phyloP scores from a whole-genome alignment of 768 basidiomycete species.

The Suillus paluster region DNA sequence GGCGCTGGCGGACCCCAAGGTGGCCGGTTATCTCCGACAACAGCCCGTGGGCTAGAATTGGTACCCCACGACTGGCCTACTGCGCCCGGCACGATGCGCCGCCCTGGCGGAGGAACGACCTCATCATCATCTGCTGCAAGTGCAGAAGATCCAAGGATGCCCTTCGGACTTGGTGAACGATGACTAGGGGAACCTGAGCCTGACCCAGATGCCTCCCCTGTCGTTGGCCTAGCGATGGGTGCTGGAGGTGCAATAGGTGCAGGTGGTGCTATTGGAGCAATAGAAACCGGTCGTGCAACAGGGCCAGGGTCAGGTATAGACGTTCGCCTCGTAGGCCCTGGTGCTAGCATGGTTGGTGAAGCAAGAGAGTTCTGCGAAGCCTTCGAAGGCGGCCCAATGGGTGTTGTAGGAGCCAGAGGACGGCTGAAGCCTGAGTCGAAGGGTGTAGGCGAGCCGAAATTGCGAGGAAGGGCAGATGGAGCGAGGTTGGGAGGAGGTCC shows the following conservation, averaged over 20 bases:
- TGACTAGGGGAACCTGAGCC: conserved; percentile 63
- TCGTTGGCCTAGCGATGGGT: conserved; percentile 59
- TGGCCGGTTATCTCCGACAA: conserved; percentile 42
- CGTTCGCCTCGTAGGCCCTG: conserved; percentile 52
- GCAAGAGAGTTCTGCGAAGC: conserved; percentile 37
- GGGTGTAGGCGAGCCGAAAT: conserved; percentile 52
- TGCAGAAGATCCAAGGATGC: conserved; percentile 76
- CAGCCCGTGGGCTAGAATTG: conserved; percentile 49
- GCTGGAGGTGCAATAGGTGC: conserved; percentile 70
- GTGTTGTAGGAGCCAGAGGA: conserved; percentile 45
- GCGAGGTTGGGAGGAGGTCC: conserved; percentile 51
- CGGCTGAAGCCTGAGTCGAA: conserved; percentile 58
- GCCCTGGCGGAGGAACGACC: conserved; percentile 58
- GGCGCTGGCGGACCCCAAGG: conserved; percentile 51
- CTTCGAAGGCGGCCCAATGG: conserved; percentile 61
- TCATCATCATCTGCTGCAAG: conserved; percentile 82
- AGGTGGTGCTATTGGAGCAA: conserved; percentile 61
- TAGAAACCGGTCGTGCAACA: conserved; percentile 51
- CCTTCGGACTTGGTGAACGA: conserved; percentile 62
- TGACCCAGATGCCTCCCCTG: conserved; percentile 50
- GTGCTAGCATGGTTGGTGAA: conserved; percentile 46
- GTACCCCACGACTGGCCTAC: conserved; percentile 55
- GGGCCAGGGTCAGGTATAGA: conserved; percentile 52
- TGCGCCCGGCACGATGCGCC: conserved; percentile 44
- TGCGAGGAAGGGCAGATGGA: conserved; percentile 58